phyloP scores from a whole-genome alignment of 805 yeast genomes.

The Priceomyces fermenticarens region DNA sequence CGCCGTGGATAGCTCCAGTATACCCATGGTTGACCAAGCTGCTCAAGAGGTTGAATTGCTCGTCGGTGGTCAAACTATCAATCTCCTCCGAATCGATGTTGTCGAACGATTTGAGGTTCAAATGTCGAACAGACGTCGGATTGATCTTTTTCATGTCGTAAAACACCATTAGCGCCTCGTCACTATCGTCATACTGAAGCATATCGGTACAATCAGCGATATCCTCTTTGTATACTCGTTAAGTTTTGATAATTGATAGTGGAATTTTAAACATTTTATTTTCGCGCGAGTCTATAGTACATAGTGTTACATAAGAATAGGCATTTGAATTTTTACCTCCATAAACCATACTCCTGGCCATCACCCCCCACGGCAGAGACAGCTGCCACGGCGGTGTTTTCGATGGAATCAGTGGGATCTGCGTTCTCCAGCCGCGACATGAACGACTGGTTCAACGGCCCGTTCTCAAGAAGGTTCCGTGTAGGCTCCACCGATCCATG shows the following conservation, averaged over 20 bases:
- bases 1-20: conserved; percentile 4
- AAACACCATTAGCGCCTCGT: conserved; percentile 24
- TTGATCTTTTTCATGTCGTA: conserved; percentile 25
- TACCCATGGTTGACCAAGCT: conserved; percentile 15
- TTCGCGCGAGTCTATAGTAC: background rate
- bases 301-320: background rate
- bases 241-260: no score
- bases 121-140: conserved; percentile 16
- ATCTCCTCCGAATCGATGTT: conserved; percentile 19
- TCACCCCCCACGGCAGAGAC: conserved; percentile 25
- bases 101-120: conserved; percentile 12
- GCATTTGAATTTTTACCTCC: conserved; percentile 20
- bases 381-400: conserved; percentile 39
- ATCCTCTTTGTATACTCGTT: conserved; percentile 1
- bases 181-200: conserved; percentile 32
- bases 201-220: no score
- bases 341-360: conserved; percentile 33
- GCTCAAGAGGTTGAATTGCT: conserved; percentile 29
- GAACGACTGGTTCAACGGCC: conserved; percentile 1
- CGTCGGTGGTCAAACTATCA: conserved; percentile 19
- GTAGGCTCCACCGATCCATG: conserved; percentile 5
- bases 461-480: background rate
- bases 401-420: conserved; percentile 24
- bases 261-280: no score
- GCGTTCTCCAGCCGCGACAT: conserved; percentile 3